phyloP scores from a whole-genome alignment of 2,329 filamentous ascomycete species.

The Apiospora hydei region DNA sequence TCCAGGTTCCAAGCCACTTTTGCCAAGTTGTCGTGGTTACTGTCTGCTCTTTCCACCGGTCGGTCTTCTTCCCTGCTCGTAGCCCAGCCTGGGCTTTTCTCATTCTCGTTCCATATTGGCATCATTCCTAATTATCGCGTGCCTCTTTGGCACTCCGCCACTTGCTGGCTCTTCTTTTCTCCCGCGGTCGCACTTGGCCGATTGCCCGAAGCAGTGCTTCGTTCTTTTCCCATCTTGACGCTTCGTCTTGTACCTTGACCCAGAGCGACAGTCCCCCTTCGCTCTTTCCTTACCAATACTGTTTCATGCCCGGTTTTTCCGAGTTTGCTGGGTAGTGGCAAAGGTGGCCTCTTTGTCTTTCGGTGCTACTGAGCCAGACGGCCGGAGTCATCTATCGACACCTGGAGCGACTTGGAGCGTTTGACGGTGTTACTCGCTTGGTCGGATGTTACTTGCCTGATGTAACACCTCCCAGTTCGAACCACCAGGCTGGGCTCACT shows the following conservation, averaged over 20 bases:
- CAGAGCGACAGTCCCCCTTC: neutral
- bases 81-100: neutral
- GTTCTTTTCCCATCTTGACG: neutral
- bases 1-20: neutral
- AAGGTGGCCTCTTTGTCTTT: neutral
- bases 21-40: neutral
- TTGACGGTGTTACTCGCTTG: neutral
- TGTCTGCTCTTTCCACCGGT: neutral
- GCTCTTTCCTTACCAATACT: neutral
- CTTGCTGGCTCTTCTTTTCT: neutral
- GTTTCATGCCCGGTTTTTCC: neutral
- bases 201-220: slow-evolving; percentile 18
- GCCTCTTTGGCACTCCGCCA: neutral
- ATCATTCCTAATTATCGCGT: neutral
- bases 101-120: neutral
- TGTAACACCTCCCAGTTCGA: neutral
- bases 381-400: neutral
- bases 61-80: neutral
- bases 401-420: neutral
- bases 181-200: neutral
- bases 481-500: neutral
- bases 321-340: neutral
- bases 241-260: neutral
- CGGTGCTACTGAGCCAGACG: neutral
- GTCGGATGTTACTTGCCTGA: slow-evolving; percentile 3